phyloP scores from a whole-genome alignment of 2,329 filamentous ascomycete species.

The Phaeophleospora eucalypticola region DNA sequence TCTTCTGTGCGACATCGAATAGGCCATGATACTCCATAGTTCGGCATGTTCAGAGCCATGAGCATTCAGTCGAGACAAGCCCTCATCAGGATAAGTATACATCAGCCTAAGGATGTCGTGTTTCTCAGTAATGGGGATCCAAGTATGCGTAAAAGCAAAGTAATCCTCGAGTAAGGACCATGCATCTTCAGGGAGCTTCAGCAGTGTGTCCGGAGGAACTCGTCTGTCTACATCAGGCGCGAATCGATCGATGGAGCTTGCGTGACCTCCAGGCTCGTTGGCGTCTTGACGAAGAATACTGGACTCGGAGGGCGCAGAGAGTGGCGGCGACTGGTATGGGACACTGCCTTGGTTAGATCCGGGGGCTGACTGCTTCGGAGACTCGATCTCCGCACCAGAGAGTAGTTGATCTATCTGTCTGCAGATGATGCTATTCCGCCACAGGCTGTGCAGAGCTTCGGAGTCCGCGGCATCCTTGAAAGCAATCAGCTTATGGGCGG shows the following conservation, averaged over 20 bases:
- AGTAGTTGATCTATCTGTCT: slow-evolving; percentile 61
- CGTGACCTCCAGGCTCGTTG: not conserved
- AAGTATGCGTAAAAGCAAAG: slow-evolving; percentile 70
- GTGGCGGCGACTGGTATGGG: slow-evolving; percentile 18
- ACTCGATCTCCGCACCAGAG: slow-evolving; percentile 39
- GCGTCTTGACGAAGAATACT: slow-evolving; percentile 2
- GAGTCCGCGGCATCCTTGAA: slow-evolving; percentile 52
- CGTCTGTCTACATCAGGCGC: not conserved
- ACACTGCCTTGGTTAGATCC: not conserved
- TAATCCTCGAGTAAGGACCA: slow-evolving; percentile 66
- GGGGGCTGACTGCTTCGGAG: slow-evolving; percentile 3
- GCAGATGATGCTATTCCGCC: slow-evolving; percentile 59
- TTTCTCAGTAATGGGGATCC: slow-evolving; percentile 70
- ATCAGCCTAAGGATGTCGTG: slow-evolving; percentile 56
- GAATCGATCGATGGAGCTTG: not conserved
- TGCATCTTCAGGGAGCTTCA: slow-evolving; percentile 50
- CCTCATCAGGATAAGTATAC: slow-evolving; percentile 50
- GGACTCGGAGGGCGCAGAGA: slow-evolving; percentile 17
- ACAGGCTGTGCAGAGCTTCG: slow-evolving; percentile 57
- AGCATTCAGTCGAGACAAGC: slow-evolving; percentile 33
- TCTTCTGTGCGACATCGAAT: slow-evolving; percentile 31
- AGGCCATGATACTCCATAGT: slow-evolving; percentile 44
- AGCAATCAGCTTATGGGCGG: slow-evolving; percentile 45
- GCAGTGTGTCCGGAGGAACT: not conserved
- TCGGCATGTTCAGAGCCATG: slow-evolving; percentile 40